Percentiles rank a stretch among this genome's conserved stretches.
Evolutionary conservation across 352 stramenopile species (phyloP).

Genomic region (Phytophthora sp.): DNA sequence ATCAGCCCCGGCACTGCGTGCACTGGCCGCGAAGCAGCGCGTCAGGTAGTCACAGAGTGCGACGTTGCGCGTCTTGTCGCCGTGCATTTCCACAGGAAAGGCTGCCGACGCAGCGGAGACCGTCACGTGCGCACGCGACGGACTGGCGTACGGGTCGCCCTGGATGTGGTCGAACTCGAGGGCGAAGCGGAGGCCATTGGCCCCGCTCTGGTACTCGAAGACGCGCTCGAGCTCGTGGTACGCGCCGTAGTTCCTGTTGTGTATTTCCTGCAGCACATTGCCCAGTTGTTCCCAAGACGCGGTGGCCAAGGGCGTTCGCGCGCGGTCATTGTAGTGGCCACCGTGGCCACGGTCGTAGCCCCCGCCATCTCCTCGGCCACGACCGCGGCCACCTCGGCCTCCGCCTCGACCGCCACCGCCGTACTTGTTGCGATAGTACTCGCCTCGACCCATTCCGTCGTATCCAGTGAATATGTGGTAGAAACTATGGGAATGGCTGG

Average conservation of each 20-base stretch:
- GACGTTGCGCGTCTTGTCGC: constrained; percentile 80
- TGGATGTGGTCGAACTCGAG: constrained; percentile 95
- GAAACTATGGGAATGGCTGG: neutral
- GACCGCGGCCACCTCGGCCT: constrained; percentile 26
- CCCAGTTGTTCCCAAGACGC: constrained; percentile 60
- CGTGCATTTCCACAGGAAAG: constrained; percentile 85
- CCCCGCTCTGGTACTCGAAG: constrained; percentile 40
- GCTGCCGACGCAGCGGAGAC: constrained; percentile 70
- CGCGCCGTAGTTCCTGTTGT: constrained; percentile 85
- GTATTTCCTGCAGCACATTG: constrained; percentile 51
- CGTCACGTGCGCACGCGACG: constrained; percentile 92
- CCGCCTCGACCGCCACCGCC: constrained; percentile 54
- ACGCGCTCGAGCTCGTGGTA: constrained; percentile 81
- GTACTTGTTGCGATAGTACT: constrained; percentile 93
- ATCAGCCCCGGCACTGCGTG: constrained; percentile 58
- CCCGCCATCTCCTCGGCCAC: constrained; percentile 26
- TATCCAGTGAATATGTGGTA: constrained; percentile 14
- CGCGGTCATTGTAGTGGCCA: constrained; percentile 11
- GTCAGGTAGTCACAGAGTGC: constrained; percentile 93
- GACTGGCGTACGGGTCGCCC: constrained; percentile 95
- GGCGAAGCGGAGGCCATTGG: constrained; percentile 56
- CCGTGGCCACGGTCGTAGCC: constrained; percentile 17
- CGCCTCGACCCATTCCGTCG: constrained; percentile 72
- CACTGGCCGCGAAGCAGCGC: constrained; percentile 76
- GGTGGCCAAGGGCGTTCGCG: constrained; percentile 11